Conservation (phyloP, 2,329 filamentous ascomycete genomes). For the Trichoderma asperellum region DNA sequence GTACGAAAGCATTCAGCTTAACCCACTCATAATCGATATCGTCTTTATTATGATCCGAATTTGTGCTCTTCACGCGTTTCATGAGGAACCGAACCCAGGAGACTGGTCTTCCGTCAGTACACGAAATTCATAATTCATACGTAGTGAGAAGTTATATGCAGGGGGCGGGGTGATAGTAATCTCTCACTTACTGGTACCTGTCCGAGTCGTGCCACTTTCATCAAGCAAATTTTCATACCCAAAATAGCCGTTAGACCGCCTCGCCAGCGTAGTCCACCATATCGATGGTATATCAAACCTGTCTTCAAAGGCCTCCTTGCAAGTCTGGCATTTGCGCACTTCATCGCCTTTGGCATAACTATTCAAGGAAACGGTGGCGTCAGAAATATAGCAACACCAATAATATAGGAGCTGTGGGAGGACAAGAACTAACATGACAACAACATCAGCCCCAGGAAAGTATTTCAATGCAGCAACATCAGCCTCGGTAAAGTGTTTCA, state of each 20-base stretch:
- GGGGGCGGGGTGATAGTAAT: background rate
- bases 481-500: background rate
- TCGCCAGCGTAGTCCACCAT: slow-evolving; percentile 44
- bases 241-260: slow-evolving; percentile 47
- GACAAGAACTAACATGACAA: background rate
- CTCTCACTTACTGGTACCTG: slow-evolving; percentile 5
- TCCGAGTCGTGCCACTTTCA: background rate
- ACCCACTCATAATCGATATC: slow-evolving; percentile 40
- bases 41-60: background rate
- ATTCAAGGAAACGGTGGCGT: background rate
- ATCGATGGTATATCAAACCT: slow-evolving; percentile 38
- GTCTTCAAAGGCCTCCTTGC: slow-evolving; percentile 34
- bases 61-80: slow-evolving; percentile 35
- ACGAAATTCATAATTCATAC: background rate
- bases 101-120: slow-evolving; percentile 31
- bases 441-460: slow-evolving; percentile 2
- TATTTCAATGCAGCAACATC: background rate
- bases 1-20: slow-evolving; percentile 42
- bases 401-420: too few species aligned
- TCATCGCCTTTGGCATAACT: slow-evolving; percentile 41
- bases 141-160: background rate
- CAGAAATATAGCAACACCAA: background rate
- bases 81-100: slow-evolving; percentile 42
- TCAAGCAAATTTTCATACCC: slow-evolving; percentile 37
- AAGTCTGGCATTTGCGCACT: slow-evolving; percentile 38